Evolutionary conservation across 2,329 filamentous ascomycete genomes (phyloP).

Genomic region (Herpotrichia juniperi): DNA sequence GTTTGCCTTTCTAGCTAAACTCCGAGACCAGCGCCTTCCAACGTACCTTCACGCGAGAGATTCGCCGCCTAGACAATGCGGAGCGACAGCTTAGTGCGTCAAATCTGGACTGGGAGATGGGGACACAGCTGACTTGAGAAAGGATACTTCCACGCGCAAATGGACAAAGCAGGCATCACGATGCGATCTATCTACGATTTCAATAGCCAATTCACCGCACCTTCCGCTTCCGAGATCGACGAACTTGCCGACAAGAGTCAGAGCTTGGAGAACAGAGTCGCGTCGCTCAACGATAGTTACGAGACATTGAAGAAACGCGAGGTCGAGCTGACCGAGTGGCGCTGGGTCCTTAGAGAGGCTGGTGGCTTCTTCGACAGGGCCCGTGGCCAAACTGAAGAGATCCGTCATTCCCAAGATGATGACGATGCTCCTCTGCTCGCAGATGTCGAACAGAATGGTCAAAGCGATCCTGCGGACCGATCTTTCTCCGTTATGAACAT

Average conservation of each 20-base stretch:
- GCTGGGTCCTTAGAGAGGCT: slow-evolving; percentile 95
- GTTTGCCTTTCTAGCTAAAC: slow-evolving; percentile 71
- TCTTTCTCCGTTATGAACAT: slow-evolving; percentile 99
- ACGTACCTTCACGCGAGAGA: slow-evolving; percentile 96
- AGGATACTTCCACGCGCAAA: slow-evolving; percentile 95
- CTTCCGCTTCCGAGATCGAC: slow-evolving; percentile 93
- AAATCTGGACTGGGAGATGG: neutral
- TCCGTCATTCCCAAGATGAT: slow-evolving; percentile 82
- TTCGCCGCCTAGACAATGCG: slow-evolving; percentile 95
- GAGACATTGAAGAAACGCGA: slow-evolving; percentile 98
- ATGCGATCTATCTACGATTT: slow-evolving; percentile 93
- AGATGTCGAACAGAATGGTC: slow-evolving; percentile 84
- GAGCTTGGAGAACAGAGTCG: slow-evolving; percentile 87
- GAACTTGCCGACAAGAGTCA: slow-evolving; percentile 92
- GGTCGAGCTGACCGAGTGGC: slow-evolving; percentile 96
- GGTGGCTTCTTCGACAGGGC: slow-evolving; percentile 97
- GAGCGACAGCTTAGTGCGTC: slow-evolving; percentile 92
- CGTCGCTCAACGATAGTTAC: slow-evolving; percentile 95
- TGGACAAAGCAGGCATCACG: slow-evolving; percentile 88
- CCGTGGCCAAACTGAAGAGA: slow-evolving; percentile 95
- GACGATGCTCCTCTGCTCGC: slow-evolving; percentile 93
- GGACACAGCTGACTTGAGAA: slow-evolving; percentile 22
- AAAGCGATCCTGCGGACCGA: slow-evolving; percentile 73
- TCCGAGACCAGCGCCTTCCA: slow-evolving; percentile 93
- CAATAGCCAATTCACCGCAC: slow-evolving; percentile 81